Percentiles rank a stretch among this genome's conserved stretches.
phyloP scores from a whole-genome alignment of 129 eudicot species.

The Artemisia annua region DNA sequence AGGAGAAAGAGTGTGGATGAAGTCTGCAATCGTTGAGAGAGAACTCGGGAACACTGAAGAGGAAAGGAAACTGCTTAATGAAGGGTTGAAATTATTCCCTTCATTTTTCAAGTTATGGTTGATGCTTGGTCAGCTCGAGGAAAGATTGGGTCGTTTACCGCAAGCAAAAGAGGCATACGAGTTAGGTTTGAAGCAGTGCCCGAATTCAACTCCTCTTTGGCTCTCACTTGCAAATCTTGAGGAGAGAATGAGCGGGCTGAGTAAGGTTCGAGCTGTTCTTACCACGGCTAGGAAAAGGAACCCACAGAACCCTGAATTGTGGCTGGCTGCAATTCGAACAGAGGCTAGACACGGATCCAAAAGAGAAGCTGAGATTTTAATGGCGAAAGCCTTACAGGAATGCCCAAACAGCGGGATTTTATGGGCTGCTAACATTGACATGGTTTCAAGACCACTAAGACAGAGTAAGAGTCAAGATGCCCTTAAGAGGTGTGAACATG shows the following conservation, averaged over 20 bases:
- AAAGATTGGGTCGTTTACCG: conserved; percentile 48
- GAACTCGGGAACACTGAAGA: conserved; percentile 69
- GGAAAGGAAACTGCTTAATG: conserved; percentile 75
- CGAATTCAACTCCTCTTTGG: conserved; percentile 78
- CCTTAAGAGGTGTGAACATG: conserved; percentile 66
- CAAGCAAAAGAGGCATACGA: conserved; percentile 67
- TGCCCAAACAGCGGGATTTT: conserved; percentile 87
- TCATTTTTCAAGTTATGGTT: conserved; percentile 83
- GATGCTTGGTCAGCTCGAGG: conserved; percentile 95
- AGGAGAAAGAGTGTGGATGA: conserved; percentile 98
- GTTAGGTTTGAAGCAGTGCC: conserved; percentile 68
- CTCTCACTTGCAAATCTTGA: conserved; percentile 82
- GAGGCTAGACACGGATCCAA: conserved; percentile 75
- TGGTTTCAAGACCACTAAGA: conserved; percentile 86
- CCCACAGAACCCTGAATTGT: conserved; percentile 83
- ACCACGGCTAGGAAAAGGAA: conserved; percentile 87
- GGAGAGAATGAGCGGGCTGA: conserved; percentile 72
- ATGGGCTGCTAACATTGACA: conserved; percentile 88
- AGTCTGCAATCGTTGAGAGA: conserved; percentile 91
- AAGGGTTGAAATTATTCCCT: conserved; percentile 72
- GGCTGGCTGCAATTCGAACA: conserved; percentile 89
- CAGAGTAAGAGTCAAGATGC: conserved; percentile 73
- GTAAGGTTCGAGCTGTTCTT: conserved; percentile 85
- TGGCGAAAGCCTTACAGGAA: conserved; percentile 94
- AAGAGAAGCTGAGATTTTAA: conserved; percentile 76